Conservation (phyloP, 306 rosid genomes). For the Castanea crenata region DNA sequence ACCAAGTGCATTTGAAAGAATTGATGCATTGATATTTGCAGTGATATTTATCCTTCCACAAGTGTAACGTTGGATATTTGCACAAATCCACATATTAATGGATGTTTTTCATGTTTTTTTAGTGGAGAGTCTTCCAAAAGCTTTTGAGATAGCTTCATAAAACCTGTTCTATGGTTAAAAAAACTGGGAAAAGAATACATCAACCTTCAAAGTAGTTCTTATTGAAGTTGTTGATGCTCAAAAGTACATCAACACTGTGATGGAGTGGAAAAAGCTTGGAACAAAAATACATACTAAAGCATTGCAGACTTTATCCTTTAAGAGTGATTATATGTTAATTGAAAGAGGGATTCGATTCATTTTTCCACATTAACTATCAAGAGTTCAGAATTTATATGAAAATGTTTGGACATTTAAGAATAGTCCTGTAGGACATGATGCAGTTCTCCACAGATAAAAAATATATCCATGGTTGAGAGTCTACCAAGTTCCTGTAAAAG, state of each 20-base stretch:
- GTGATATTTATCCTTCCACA: slow-evolving; percentile 33
- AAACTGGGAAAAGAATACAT: slow-evolving; percentile 16
- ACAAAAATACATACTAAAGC: slow-evolving; percentile 4
- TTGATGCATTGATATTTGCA: slow-evolving; percentile 28
- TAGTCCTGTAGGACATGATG: not conserved
- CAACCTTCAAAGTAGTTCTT: slow-evolving; percentile 3
- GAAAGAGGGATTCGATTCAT: slow-evolving; percentile 8
- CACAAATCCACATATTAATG: slow-evolving; percentile 30
- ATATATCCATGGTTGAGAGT: slow-evolving; percentile 1
- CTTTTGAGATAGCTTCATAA: slow-evolving; percentile 24
- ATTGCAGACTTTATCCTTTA: not conserved
- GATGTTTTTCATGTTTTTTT: slow-evolving; percentile 20
- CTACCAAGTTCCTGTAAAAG: not conserved
- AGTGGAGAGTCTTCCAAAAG: slow-evolving; percentile 30
- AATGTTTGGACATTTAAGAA: not conserved
- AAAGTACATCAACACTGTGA: not conserved
- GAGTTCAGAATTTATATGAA: not conserved
- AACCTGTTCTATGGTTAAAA: slow-evolving; percentile 18
- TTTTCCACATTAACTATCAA: not conserved
- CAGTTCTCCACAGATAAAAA: not conserved
- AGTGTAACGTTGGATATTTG: slow-evolving; percentile 35
- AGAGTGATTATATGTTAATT: not conserved
- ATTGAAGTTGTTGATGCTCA: not conserved
- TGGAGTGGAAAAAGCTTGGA: not conserved
- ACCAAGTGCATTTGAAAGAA: slow-evolving; percentile 36